phyloP scores from a whole-genome alignment of 1,139 yeast genomes.

The Saccharomycopsis crataegensis region DNA sequence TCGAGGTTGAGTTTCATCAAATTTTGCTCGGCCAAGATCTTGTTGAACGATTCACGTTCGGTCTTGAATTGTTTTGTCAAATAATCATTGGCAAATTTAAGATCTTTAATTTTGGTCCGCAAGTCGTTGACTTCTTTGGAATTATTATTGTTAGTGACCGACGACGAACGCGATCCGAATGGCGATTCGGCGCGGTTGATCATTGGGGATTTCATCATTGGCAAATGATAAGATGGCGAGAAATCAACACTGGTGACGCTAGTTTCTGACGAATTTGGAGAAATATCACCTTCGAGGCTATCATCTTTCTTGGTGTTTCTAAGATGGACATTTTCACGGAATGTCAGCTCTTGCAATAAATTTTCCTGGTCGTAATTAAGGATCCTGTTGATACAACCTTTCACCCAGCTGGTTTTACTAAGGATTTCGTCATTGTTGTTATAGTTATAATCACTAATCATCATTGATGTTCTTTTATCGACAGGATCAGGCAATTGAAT shows the following conservation, averaged over 20 bases:
- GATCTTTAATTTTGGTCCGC: constrained; percentile 51
- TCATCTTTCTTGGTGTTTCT: constrained; percentile 19
- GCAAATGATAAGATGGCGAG: neutral
- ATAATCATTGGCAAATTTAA: constrained; percentile 58
- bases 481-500: constrained; percentile 42
- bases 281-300: constrained; percentile 20
- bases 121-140: constrained; percentile 34
- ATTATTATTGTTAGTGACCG: neutral
- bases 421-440: constrained; percentile 10
- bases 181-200: neutral
- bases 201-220: neutral
- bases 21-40: constrained; percentile 42
- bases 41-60: constrained; percentile 43
- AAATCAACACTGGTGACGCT: constrained; percentile 5
- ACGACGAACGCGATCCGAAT: constrained; percentile 8
- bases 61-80: constrained; percentile 53
- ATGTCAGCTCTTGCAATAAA: neutral
- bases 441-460: constrained; percentile 6
- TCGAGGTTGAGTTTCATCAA: constrained; percentile 39
- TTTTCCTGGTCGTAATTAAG: constrained; percentile 16
- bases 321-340: constrained; percentile 11
- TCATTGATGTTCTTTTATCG: constrained; percentile 19
- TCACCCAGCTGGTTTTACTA: constrained; percentile 16
- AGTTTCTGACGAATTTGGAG: constrained; percentile 20
- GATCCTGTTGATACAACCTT: constrained; percentile 13